A percentile compares a stretch with the other conserved stretches of the same genome.
phyloP scores from a whole-genome alignment of 2,329 filamentous ascomycete genomes.

The Aspergillus sp. region DNA sequence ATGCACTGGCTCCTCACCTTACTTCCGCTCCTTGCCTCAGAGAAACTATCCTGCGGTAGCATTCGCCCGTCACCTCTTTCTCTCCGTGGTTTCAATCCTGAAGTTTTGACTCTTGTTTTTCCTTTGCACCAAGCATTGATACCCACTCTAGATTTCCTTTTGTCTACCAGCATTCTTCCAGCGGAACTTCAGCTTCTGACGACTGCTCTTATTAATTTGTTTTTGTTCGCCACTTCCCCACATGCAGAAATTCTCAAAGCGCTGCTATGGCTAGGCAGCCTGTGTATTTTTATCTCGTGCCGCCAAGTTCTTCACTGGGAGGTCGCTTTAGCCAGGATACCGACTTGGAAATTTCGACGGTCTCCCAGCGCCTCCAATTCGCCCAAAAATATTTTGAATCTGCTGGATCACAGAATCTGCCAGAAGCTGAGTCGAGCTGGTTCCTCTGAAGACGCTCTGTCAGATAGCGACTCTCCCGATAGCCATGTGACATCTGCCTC shows the following conservation, averaged over 20 bases:
- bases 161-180: conserved; percentile 81
- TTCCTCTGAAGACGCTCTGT: conserved; percentile 35
- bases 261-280: conserved; percentile 79
- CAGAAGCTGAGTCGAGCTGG: conserved; percentile 48
- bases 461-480: conserved; percentile 38
- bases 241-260: conserved; percentile 84
- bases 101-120: conserved; percentile 68
- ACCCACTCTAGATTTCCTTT: conserved; percentile 72
- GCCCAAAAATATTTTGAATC: conserved; percentile 39
- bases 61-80: conserved; percentile 35
- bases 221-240: conserved; percentile 74
- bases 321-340: conserved; percentile 80
- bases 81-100: conserved; percentile 49
- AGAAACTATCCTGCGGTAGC: conserved; percentile 39
- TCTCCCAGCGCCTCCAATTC: conserved; percentile 42
- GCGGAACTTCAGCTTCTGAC: conserved; percentile 88
- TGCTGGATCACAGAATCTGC: conserved; percentile 48
- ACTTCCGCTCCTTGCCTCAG: conserved; percentile 61
- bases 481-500: conserved; percentile 32
- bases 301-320: conserved; percentile 77
- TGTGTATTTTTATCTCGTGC: conserved; percentile 72
- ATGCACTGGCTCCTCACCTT: conserved; percentile 79
- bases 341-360: conserved; percentile 82
- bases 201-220: conserved; percentile 74
- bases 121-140: conserved; percentile 80